phyloP scores from a whole-genome alignment of 2,329 filamentous ascomycete species.

The Cladosporium sp. region DNA sequence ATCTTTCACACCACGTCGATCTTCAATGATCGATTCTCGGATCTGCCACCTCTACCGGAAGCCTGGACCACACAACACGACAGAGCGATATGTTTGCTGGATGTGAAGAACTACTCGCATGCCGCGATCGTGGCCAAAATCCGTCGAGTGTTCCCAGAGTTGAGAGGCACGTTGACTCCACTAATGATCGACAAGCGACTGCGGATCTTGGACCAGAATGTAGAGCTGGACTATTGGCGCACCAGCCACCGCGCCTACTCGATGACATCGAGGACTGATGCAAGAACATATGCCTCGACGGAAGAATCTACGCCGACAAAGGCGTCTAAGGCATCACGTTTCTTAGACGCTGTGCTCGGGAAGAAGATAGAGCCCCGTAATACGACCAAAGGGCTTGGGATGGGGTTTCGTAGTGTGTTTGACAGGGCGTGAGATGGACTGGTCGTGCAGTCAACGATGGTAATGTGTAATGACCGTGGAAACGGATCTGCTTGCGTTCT shows the following conservation, averaged over 20 bases:
- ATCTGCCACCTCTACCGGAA: slow-evolving; percentile 27
- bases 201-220: slow-evolving; percentile 31
- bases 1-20: slow-evolving; percentile 13
- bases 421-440: not conserved
- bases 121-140: slow-evolving; percentile 28
- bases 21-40: slow-evolving; percentile 22
- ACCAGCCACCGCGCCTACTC: not conserved
- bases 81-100: slow-evolving; percentile 33
- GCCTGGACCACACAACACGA: slow-evolving; percentile 31
- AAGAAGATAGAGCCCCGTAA: not conserved
- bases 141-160: slow-evolving; percentile 27
- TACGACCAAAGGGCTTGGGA: not conserved
- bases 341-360: not conserved
- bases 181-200: slow-evolving; percentile 34
- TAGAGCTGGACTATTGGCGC: slow-evolving; percentile 30
- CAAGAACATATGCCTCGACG: not conserved
- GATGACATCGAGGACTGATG: not conserved
- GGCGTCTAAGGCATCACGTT: not conserved
- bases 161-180: slow-evolving; percentile 26
- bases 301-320: not conserved
- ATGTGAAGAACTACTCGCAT: slow-evolving; percentile 27
- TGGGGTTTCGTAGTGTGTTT: not conserved
- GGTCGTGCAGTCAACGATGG: not conserved
- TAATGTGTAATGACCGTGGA: slow-evolving; percentile 1
- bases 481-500: not conserved